A percentile compares a stretch with the other conserved stretches of the same genome.
Conservation (phyloP, 2,329 filamentous ascomycete genomes). For the Aspergillaceae sp. region DNA sequence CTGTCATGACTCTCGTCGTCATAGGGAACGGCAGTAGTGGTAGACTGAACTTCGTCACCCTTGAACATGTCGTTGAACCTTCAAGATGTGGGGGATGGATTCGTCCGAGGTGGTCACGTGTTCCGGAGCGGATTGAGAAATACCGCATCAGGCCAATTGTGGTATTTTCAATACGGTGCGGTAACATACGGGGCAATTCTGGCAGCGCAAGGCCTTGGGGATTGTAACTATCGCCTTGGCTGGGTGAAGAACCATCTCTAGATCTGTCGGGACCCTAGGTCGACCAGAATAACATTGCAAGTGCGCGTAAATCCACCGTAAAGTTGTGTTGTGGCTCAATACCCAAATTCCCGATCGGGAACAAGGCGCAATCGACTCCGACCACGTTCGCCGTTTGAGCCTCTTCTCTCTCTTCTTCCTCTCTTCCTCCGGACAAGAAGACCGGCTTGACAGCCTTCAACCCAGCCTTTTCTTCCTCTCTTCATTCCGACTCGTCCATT, state of each 20-base stretch:
- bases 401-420: slow-evolving; percentile 7
- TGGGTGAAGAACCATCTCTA: no score
- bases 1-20: slow-evolving; percentile 7
- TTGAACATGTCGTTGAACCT: no score
- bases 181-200: no score
- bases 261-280: no score
- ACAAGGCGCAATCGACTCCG: slow-evolving; percentile 20
- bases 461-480: background rate
- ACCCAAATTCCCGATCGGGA: slow-evolving; percentile 12
- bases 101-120: slow-evolving; percentile 12
- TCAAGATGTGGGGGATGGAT: background rate
- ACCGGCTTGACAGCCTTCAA: background rate
- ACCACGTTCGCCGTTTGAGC: slow-evolving; percentile 28
- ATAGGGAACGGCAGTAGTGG: background rate
- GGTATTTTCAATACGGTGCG: slow-evolving; percentile 13
- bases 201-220: no score
- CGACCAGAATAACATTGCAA: no score
- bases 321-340: no score
- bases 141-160: slow-evolving; percentile 2
- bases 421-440: slow-evolving; percentile 4
- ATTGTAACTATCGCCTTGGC: no score
- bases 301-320: no score
- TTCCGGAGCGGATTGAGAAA: slow-evolving; percentile 7
- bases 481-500: slow-evolving; percentile 17
- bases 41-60: no score